phyloP scores from a whole-genome alignment of 140 eudicot genomes.

The Cichorium intybus region DNA sequence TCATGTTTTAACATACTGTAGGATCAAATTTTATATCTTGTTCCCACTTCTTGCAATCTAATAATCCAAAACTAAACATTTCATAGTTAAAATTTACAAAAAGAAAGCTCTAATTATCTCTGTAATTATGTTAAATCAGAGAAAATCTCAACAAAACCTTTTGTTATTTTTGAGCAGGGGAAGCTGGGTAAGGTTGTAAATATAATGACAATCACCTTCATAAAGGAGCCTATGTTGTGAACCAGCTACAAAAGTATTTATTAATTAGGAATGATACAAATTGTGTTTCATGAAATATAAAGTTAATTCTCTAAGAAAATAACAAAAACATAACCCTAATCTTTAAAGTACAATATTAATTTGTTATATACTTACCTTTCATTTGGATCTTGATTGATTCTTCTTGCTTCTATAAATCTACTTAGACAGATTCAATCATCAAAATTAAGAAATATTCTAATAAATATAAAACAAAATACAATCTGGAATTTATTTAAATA shows the following conservation, averaged over 20 bases:
- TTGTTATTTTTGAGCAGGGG: constrained; percentile 85
- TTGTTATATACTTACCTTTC: constrained; percentile 56
- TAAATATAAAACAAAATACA: background rate
- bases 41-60: no score
- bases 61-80: no score
- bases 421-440: background rate
- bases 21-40: no score
- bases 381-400: constrained; percentile 68
- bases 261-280: background rate
- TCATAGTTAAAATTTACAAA: no score
- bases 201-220: constrained; percentile 61
- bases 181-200: constrained; percentile 79
- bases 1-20: no score
- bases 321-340: constrained; percentile 24
- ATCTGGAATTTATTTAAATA: background rate
- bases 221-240: constrained; percentile 49
- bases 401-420: constrained; percentile 97
- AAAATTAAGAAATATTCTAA: background rate
- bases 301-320: background rate
- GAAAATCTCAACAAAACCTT: no score
- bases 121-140: no score
- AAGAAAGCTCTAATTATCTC: no score
- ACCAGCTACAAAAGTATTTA: constrained; percentile 17
- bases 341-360: background rate
- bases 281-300: background rate